Base-by-base conservation (phyloP, 176 grass and related monocot species). In the Oryza rufipogon region DNA sequence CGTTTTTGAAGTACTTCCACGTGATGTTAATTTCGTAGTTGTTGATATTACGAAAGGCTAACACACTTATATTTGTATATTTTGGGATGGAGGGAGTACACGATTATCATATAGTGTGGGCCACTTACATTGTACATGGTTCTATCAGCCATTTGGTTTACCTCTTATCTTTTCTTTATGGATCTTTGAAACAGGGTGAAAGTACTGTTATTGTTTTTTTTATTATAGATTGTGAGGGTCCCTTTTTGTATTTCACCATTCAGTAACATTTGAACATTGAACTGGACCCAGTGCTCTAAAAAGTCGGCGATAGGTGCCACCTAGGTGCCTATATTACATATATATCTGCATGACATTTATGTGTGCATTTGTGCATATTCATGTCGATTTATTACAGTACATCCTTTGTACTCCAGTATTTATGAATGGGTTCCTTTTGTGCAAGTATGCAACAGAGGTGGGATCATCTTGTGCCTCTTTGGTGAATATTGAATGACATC, bases 61-160 rank as follows among this genome's bases (percentile, higher is more conserved):
- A 56, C 52, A 56, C 4, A 0, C 3, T 7, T 19, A 56, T 56
- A 56, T 56, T 56, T 56, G 15, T 19, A 56, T 56, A 56, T 56
- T 56, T 56, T 56, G 15, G 16, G 5, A 56, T 56, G 51, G 14
- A 19, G 16, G 51, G 14, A 19, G 16, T 17, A 11, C 44, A 78
- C 83, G 47, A 68, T 69, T 86, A 78, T 56, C 33, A 46, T 72
- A 73, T 75, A 66, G 45, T 47, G 20, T 83, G 26, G 38, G 19
- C 61, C 11, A 77, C n/a, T 71, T 70, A 68, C 26, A 74, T 68
- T 17, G 16, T 56, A 56, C 16, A 20, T 20, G 6, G 52, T 83
- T 33, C 71, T 80, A 73, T 58, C 19, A 67, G 45, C 39, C 9
- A 64, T 74, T 44, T 88, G 67, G 73, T 81, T 60, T 16, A 64